phyloP scores from a whole-genome alignment of 495 filamentous ascomycete genomes.

The Penicillium samsonianum region DNA sequence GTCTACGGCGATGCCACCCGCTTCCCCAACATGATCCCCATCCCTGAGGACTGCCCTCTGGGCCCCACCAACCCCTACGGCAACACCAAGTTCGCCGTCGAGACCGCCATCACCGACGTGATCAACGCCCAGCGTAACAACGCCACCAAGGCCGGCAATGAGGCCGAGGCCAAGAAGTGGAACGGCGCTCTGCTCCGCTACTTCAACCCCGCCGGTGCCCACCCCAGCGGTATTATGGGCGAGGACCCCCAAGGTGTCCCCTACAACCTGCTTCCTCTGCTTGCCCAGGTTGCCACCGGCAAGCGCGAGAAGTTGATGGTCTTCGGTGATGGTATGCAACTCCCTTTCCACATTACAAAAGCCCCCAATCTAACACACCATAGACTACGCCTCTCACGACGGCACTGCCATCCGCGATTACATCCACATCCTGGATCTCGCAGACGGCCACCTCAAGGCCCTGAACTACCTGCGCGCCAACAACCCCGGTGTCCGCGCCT shows the following conservation, averaged over 20 bases:
- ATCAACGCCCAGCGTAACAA: constrained; percentile 86
- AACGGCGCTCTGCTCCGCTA: constrained; percentile 93
- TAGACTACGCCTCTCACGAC: constrained; percentile 88
- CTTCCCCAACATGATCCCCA: constrained; percentile 97
- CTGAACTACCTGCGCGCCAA: constrained; percentile 88
- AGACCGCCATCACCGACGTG: constrained; percentile 86
- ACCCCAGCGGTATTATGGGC: constrained; percentile 96
- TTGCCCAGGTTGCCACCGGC: constrained; percentile 94
- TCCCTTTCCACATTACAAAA: not conserved
- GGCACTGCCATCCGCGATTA: constrained; percentile 80
- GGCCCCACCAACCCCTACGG: constrained; percentile 97
- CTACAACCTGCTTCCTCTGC: constrained; percentile 90
- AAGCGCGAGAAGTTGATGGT: constrained; percentile 93
- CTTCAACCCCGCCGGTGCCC: constrained; percentile 95
- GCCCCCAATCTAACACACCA: constrained; percentile 13
- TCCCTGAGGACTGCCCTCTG: constrained; percentile 93
- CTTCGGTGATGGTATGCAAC: constrained; percentile 80
- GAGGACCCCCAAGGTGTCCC: constrained; percentile 96
- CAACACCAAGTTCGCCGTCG: constrained; percentile 88
- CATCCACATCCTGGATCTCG: constrained; percentile 85
- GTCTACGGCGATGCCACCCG: constrained; percentile 98
- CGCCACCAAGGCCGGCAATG: constrained; percentile 75
- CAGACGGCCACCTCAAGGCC: constrained; percentile 84
- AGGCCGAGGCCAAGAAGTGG: constrained; percentile 68
- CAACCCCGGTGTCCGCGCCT: constrained; percentile 90